Evolutionary conservation across 2,329 filamentous ascomycete genomes (phyloP).

Genomic region (Fusarium austroafricanum): DNA sequence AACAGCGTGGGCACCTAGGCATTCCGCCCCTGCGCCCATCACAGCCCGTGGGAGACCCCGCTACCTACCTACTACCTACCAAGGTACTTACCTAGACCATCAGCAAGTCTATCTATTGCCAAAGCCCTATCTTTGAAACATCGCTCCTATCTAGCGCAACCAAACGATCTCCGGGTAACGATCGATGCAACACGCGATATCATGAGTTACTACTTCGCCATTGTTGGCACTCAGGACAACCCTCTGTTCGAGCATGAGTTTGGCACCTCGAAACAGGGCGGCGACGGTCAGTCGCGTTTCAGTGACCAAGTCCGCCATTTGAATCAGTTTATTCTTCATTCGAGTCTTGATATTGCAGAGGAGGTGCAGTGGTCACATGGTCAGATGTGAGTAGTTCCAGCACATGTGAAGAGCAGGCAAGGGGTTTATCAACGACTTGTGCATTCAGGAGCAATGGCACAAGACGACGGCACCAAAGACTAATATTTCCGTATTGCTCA

Average conservation of each 20-base stretch:
- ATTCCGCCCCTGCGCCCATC: constrained; percentile 2
- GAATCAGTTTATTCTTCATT: constrained; percentile 98
- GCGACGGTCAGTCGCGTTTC: constrained; percentile 92
- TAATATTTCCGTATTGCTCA: constrained; percentile 51
- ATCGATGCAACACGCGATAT: constrained; percentile 50
- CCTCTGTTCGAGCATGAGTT: constrained; percentile 98
- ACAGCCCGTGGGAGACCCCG: too few species aligned
- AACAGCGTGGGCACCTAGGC: not conserved
- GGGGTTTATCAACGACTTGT: not conserved
- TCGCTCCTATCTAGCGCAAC: not conserved
- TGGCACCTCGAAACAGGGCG: constrained; percentile 94
- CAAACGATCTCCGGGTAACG: not conserved
- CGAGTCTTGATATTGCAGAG: constrained; percentile 92
- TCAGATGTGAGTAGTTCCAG: constrained; percentile 71
- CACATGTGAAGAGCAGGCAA: not conserved
- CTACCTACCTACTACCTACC: too few species aligned
- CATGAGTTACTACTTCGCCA: constrained; percentile 99
- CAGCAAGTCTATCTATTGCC: constrained; percentile 8
- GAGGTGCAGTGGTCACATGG: constrained; percentile 94
- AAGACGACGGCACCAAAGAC: not conserved
- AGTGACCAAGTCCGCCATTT: constrained; percentile 88
- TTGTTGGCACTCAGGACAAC: constrained; percentile 94
- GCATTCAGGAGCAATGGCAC: too few species aligned
- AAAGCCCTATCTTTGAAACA: not conserved
- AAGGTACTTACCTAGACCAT: not conserved